A percentile compares a stretch with the other conserved stretches of the same genome.
These are phyloP conservation scores for Cladosporium oxysporum DNA, from an alignment of 2,329 filamentous ascomycete genomes.

Conservation along the genomic window DNA sequence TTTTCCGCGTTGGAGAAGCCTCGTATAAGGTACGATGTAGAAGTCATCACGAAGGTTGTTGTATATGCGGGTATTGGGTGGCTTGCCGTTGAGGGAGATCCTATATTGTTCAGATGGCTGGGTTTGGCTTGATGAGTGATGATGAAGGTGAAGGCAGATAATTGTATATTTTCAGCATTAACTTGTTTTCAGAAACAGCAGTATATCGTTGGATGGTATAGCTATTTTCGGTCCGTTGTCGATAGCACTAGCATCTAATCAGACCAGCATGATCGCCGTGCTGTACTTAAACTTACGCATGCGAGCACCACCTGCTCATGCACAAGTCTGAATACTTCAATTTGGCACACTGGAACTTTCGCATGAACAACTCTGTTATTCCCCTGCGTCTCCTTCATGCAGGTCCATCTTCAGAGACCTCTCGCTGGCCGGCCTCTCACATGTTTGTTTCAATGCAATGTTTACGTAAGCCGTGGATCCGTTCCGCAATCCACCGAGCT, in stretches of 20 bases:
- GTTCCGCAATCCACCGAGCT: neutral
- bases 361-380: neutral
- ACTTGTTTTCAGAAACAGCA: neutral
- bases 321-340: neutral
- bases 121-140: constrained; percentile 4
- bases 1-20: constrained; percentile 83
- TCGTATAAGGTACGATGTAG: constrained; percentile 93
- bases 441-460: neutral
- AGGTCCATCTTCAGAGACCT: neutral
- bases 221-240: neutral
- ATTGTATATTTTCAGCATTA: neutral
- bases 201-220: neutral
- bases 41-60: constrained; percentile 94
- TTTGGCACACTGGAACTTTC: neutral
- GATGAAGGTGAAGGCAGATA: neutral
- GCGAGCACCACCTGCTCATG: neutral
- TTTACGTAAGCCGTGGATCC: neutral
- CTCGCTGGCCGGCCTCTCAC: neutral
- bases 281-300: neutral
- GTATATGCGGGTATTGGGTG: constrained; percentile 93
- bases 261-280: neutral
- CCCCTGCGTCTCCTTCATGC: neutral
- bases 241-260: neutral
- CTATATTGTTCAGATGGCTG: constrained; percentile 61
- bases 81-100: constrained; percentile 75